Percentiles rank a stretch among this genome's conserved stretches.
phyloP scores from a whole-genome alignment of 139 green algal species.

The Gonium pectorale region DNA sequence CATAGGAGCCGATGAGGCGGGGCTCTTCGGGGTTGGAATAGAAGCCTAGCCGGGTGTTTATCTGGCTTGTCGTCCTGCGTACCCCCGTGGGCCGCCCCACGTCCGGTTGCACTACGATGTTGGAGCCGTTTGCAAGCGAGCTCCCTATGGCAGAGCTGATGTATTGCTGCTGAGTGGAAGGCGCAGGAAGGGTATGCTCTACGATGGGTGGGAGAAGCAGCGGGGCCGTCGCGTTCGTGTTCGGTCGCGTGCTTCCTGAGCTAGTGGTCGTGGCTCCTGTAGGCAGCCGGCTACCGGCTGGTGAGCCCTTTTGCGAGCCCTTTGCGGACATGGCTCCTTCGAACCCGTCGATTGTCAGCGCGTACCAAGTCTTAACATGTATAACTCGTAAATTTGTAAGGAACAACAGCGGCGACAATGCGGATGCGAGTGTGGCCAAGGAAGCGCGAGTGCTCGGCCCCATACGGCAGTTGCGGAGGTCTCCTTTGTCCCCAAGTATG shows the following conservation, averaged over 20 bases:
- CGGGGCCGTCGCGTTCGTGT: constrained; percentile 12
- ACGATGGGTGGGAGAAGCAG: constrained; percentile 13
- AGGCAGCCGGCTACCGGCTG: constrained; percentile 6
- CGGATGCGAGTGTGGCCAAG: too few species aligned
- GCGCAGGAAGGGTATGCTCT: too few species aligned
- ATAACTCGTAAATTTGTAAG: too few species aligned
- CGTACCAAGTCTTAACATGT: too few species aligned
- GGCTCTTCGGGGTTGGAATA: background rate
- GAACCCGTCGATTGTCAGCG: too few species aligned
- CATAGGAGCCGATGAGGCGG: background rate
- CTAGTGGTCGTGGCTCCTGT: constrained; percentile 1
- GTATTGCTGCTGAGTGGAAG: constrained; percentile 7
- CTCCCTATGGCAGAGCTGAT: background rate
- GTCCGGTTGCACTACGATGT: background rate
- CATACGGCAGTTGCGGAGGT: too few species aligned
- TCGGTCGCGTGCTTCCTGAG: background rate
- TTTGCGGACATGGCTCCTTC: too few species aligned
- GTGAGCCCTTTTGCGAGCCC: constrained; percentile 11
- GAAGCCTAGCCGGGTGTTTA: constrained; percentile 27
- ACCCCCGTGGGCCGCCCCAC: background rate
- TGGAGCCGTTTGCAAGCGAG: background rate
- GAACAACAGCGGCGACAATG: too few species aligned
- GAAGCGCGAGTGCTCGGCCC: too few species aligned
- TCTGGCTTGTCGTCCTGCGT: constrained; percentile 9
- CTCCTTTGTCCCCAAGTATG: too few species aligned